Conservation (phyloP, 1,139 yeast genomes). For the Hyphopichia burtonii region DNA sequence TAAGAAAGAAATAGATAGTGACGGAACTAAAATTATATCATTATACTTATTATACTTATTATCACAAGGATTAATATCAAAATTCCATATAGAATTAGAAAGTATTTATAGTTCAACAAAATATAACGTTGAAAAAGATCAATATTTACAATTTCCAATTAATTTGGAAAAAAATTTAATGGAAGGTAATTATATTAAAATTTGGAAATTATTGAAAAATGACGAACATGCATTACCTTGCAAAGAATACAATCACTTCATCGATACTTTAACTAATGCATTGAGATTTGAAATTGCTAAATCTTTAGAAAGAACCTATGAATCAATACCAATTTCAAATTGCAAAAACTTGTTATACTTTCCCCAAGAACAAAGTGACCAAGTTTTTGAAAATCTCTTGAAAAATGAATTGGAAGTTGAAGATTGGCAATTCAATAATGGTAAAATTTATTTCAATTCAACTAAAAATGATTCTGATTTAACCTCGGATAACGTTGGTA, state of each 20-base stretch:
- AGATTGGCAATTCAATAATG: slow-evolving; percentile 64
- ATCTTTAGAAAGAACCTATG: slow-evolving; percentile 79
- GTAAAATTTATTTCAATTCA: slow-evolving; percentile 56
- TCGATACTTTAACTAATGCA: slow-evolving; percentile 65
- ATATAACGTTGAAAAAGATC: slow-evolving; percentile 46
- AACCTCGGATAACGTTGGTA: slow-evolving; percentile 30
- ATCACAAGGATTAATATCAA: slow-evolving; percentile 80
- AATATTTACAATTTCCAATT: slow-evolving; percentile 77
- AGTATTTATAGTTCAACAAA: slow-evolving; percentile 53
- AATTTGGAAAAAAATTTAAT: slow-evolving; percentile 89
- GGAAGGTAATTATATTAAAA: slow-evolving; percentile 95
- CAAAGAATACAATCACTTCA: slow-evolving; percentile 59
- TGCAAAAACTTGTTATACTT: slow-evolving; percentile 80
- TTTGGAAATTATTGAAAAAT: slow-evolving; percentile 72
- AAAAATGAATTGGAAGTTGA: slow-evolving; percentile 46
- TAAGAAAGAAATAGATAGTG: slow-evolving; percentile 51
- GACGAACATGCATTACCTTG: slow-evolving; percentile 49
- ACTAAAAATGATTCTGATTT: slow-evolving; percentile 29
- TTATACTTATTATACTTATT: slow-evolving; percentile 73
- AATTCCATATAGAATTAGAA: slow-evolving; percentile 89
- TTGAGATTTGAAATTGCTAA: slow-evolving; percentile 86
- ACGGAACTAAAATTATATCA: slow-evolving; percentile 72
- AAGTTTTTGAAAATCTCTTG: slow-evolving; percentile 59
- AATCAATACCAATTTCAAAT: slow-evolving; percentile 73
- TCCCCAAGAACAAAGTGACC: slow-evolving; percentile 58